Base-by-base conservation (phyloP, 768 basidiomycete species). In the Podaxis carcinomalis region DNA sequence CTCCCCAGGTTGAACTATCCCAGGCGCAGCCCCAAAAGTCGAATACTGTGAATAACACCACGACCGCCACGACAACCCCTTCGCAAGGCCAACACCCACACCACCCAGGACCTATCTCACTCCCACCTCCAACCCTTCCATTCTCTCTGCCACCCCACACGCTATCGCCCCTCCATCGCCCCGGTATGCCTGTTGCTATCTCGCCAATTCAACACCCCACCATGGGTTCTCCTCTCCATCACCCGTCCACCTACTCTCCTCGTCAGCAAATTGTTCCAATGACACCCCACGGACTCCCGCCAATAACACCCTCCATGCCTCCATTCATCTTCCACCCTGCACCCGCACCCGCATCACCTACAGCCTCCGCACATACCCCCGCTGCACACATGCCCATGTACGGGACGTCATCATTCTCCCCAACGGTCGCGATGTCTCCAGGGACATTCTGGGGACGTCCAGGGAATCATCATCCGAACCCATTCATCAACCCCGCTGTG, bases 221-320 rank as follows among this genome's bases (percentile, higher is more conserved):
- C 65, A 73, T 63, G 63, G 70, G 59, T 53, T 77, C 65, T 61
- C 66, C 76, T 59, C 52, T 66, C 40, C 67, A 67, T 53, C 59
- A 60, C 9, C 59, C 57, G 10, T 58, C 59, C 27, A 61, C 65
- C 50, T 67, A 70, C 44, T 53, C 57, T 23, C 39, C 65, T 21
- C 61, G 62, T 52, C 55, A 51, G 23, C 63, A 61, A 47, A 67
- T 73, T 46, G 66, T 74, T 19, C 71, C 77, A 35, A 78, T 87
- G 63, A 92, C 89, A 9, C 88, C 89, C n/a, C 84, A 87, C 64
- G 90, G 91, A 0, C 75, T 94, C n/a, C 91, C 92, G 13, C 90
- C 92, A 1, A 93, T 97, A 68, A 97, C 95, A n/a, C 95, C 95
- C 0, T 91, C 90, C 62, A 98, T 98, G 95, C 96, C 96, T 1